phyloP scores from a whole-genome alignment of 352 stramenopile species.

The Pythium coloratum region DNA sequence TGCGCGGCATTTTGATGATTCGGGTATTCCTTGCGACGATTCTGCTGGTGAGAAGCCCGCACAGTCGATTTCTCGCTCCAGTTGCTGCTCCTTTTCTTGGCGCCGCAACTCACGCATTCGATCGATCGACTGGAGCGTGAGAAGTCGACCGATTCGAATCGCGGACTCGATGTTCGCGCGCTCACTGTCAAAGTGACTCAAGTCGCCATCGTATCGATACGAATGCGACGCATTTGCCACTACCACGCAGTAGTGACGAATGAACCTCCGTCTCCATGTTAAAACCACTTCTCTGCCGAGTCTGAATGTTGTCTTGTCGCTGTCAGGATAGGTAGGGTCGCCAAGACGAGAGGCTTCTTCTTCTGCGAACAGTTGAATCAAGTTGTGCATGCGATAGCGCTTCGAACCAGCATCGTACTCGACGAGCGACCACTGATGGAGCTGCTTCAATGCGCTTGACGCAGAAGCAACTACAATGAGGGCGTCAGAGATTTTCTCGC shows the following conservation, averaged over 20 bases:
- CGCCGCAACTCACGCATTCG: slow-evolving; percentile 58
- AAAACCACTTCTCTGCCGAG: slow-evolving; percentile 63
- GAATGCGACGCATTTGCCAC: slow-evolving; percentile 71
- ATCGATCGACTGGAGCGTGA: slow-evolving; percentile 74
- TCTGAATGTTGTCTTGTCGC: slow-evolving; percentile 21
- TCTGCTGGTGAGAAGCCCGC: slow-evolving; percentile 5
- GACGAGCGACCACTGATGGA: slow-evolving; percentile 81
- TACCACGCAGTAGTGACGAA: slow-evolving; percentile 79
- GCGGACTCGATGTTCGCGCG: slow-evolving; percentile 80
- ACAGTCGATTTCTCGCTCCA: slow-evolving; percentile 15
- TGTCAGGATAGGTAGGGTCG: slow-evolving; percentile 25
- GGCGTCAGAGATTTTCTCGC: neutral
- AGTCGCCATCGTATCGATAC: slow-evolving; percentile 68
- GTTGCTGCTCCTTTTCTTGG: slow-evolving; percentile 36
- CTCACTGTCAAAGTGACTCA: slow-evolving; percentile 72
- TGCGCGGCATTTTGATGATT: slow-evolving; percentile 4
- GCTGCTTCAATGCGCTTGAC: slow-evolving; percentile 50
- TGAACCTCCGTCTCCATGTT: slow-evolving; percentile 77
- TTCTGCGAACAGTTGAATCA: slow-evolving; percentile 83
- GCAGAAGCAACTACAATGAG: slow-evolving; percentile 39
- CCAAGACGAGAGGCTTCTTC: slow-evolving; percentile 64
- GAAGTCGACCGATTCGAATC: slow-evolving; percentile 67
- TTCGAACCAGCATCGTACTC: slow-evolving; percentile 69
- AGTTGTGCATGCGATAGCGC: slow-evolving; percentile 79
- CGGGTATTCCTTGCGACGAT: neutral